Evolutionary conservation across 805 yeast species (phyloP).

Genomic region (Candida methanosorbosa): DNA sequence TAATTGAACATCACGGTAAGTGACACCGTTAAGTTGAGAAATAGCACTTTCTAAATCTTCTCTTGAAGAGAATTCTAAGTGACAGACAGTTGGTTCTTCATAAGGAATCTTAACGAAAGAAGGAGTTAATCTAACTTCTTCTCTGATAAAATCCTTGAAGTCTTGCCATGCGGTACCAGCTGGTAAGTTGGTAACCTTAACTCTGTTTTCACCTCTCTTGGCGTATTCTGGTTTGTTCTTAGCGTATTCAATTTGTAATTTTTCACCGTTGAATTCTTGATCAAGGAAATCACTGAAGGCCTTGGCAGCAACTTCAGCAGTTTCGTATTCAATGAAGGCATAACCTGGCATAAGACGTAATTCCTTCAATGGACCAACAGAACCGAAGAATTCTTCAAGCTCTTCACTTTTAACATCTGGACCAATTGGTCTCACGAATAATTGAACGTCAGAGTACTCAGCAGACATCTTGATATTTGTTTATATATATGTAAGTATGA

Average conservation of each 20-base stretch:
- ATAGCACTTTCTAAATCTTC: constrained; percentile 74
- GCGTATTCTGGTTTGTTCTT: constrained; percentile 41
- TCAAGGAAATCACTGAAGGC: constrained; percentile 40
- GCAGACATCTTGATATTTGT: too few species aligned
- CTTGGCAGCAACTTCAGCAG: constrained; percentile 42
- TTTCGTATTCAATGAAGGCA: constrained; percentile 83
- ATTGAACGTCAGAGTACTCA: constrained; percentile 27
- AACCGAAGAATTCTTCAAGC: constrained; percentile 58
- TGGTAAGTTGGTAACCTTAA: constrained; percentile 61
- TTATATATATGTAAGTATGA: too few species aligned
- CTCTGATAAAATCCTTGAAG: constrained; percentile 82
- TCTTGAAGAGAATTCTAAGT: constrained; percentile 50
- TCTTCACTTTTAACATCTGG: constrained; percentile 35
- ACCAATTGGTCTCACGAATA: constrained; percentile 30
- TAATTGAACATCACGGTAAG: constrained; percentile 55
- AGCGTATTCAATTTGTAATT: constrained; percentile 45
- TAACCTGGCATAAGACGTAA: constrained; percentile 72
- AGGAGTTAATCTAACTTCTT: constrained; percentile 55
- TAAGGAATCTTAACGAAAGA: constrained; percentile 49
- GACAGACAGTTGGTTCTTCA: constrained; percentile 36
- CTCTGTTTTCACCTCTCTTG: constrained; percentile 67
- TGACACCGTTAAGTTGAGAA: constrained; percentile 60
- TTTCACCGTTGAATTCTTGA: constrained; percentile 40
- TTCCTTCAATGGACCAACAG: constrained; percentile 59
- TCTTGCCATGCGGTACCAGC: constrained; percentile 82